Base-by-base conservation (phyloP, 2,329 filamentous ascomycete species). In the Ascocoryne sarcoides region DNA sequence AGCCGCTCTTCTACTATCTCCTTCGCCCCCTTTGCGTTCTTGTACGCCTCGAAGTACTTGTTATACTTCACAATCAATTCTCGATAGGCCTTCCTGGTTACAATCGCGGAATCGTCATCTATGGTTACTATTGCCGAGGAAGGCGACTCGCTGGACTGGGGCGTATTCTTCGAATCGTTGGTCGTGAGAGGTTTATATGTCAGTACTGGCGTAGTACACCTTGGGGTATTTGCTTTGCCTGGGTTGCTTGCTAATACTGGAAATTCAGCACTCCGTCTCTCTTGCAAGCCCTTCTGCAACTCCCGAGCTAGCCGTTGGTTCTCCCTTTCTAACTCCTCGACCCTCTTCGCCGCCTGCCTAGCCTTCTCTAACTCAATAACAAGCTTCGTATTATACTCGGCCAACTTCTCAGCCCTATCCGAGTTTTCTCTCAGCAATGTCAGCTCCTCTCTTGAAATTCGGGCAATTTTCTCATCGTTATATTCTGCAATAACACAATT, bases 291-390 rank as follows among this genome's bases (percentile, higher is more conserved):
- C 19, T 48, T 37, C 17, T 51, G 29, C 2, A 53, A 35, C 31
- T 48, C 47, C 18, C 20, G 32, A 3, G 41, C 38, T 10, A 55
- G 40, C 8, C 44, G 44, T 28, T 51, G 46, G 36, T 56, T 55
- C 37, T 57, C 51, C 62, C 74, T 87, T 65, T 57, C 48, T 17
- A 55, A 21, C 9, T 36, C 39, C 10, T 46, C 45, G 4, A 49
- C 39, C 15, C 37, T 39, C n/a, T 23, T 30, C 29, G 32, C 37
- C 29, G 43, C 37, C 23, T 26, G 41, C 32, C 40, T 44, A 10
- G 34, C 38, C 36, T 39, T 43, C 31, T 48, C 42, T 17, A 54
- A 28, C 30, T 56, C 52, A 19, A 53, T 40, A 5, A 28, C 32
- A 18, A 56, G 39, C 2, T 43, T 39, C 2, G 5, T 36, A 40